Conservation (phyloP, 306 rosid genomes). For the Medicago lupulina region DNA sequence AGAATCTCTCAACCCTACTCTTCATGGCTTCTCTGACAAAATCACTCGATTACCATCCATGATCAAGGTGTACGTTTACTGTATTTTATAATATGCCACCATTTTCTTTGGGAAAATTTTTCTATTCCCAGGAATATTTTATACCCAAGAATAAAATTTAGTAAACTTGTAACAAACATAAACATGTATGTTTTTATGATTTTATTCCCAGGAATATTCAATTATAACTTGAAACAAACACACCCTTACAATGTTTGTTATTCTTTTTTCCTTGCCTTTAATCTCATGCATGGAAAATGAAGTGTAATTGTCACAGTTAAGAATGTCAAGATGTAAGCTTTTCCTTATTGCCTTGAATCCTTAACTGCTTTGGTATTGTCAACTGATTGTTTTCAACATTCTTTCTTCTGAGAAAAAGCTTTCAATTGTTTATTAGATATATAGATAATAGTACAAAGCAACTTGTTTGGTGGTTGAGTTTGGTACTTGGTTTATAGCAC, state of each 20-base stretch:
- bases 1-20: too few relatives aligned
- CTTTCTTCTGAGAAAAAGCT: not conserved
- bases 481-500: constrained; percentile 3
- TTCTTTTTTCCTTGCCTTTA: not conserved
- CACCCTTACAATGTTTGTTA: constrained; percentile 18
- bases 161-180: too few relatives aligned
- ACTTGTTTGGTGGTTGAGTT: not conserved
- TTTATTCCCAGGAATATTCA: too few relatives aligned
- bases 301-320: not conserved
- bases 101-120: too few relatives aligned
- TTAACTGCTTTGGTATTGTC: not conserved
- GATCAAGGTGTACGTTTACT: too few relatives aligned
- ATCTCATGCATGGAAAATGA: constrained; percentile 13
- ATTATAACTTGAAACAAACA: too few relatives aligned
- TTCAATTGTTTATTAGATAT: constrained; percentile 3
- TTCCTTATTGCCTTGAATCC: not conserved
- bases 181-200: too few relatives aligned
- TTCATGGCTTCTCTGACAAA: too few relatives aligned
- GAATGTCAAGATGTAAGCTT: constrained; percentile 12
- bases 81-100: too few relatives aligned
- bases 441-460: constrained; percentile 1
- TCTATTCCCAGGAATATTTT: too few relatives aligned
- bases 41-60: too few relatives aligned
- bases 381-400: constrained; percentile 28
- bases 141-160: too few relatives aligned